Percentiles rank a stretch among this genome's conserved stretches.
Evolutionary conservation across 2,329 filamentous ascomycete species (phyloP).

Genomic region (Penicillium rolfsii): DNA sequence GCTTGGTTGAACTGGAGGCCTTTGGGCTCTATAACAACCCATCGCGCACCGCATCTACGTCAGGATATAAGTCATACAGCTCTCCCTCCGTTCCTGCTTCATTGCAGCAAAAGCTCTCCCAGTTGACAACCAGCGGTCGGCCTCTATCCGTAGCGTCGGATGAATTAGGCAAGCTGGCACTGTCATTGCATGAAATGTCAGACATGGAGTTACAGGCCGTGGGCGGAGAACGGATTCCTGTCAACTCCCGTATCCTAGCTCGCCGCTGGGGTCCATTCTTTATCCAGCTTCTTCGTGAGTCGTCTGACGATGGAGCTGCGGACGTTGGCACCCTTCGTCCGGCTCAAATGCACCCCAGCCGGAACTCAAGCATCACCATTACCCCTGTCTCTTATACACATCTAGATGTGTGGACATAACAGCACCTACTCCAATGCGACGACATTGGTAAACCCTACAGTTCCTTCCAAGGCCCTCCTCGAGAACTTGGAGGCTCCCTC

Average conservation of each 20-base stretch:
- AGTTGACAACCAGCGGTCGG: constrained; percentile 71
- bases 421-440: constrained; percentile 49
- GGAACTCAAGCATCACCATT: constrained; percentile 84
- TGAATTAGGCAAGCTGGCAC: constrained; percentile 79
- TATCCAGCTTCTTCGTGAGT: constrained; percentile 85
- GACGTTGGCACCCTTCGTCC: constrained; percentile 77
- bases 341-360: constrained; percentile 60
- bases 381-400: no score
- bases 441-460: constrained; percentile 42
- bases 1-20: constrained; percentile 94
- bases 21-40: constrained; percentile 98
- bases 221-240: constrained; percentile 85
- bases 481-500: constrained; percentile 57
- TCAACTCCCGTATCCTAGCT: constrained; percentile 87
- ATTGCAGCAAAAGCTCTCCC: constrained; percentile 53
- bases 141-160: constrained; percentile 77
- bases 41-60: constrained; percentile 74
- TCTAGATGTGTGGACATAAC: constrained; percentile 41
- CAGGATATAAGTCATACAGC: constrained; percentile 83
- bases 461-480: constrained; percentile 39
- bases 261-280: constrained; percentile 95
- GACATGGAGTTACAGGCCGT: constrained; percentile 98
- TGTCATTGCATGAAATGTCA: constrained; percentile 79
- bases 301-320: constrained; percentile 67
- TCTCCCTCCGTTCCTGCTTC: constrained; percentile 65